Base-by-base conservation (phyloP, 345 rosid species). In the Melaleuca alternifolia region DNA sequence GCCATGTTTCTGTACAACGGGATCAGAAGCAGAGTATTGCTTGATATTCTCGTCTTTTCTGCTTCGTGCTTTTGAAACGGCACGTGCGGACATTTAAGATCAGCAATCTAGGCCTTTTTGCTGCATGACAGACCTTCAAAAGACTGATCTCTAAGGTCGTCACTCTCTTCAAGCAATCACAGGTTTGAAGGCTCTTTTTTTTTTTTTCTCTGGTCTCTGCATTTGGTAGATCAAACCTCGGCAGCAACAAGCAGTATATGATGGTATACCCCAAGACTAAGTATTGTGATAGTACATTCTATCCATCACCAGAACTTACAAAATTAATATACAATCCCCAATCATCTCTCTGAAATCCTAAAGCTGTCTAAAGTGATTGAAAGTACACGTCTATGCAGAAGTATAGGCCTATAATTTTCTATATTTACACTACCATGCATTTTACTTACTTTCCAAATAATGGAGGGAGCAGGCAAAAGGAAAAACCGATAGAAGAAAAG, bases 311-410 rank as follows among this genome's bases (percentile, higher is more conserved):
- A 89, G 87, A 94, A 90, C 93, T 94, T 93, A 90, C 95, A 94
- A 95, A 95, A 95, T 90, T 91, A 93, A 93, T 96, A 95, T 94
- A 95, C 95, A 95, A 92, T 86, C 92, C 92, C 92, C 92, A 92
- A 91, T 87, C 93, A 92, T 90, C 89, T 92, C 89, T 88, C 89
- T 91, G 91, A 94, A 93, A 91, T 90, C 92, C 96, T 94, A 93
- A 86, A 90, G 87, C 92, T 92, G 86, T 90, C 92, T 89, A 92
- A 82, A 91, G 12, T 89, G 88, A 92, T 90, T 37, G 50, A 93
- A 87, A 89, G 88, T 93, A 90, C 93, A 90, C 93, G 90, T 91
- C 91, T 92, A 89, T 91, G 90, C 92, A 87, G 89, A 89, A 84
- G 95, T 94, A 91, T 95, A 92, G 87, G 82, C 92, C 95, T 93